Percentiles rank a stretch among this genome's conserved stretches.
These are phyloP conservation scores for Coccomyxa subellipsoidea DNA, from an alignment of 163 green algal species.

Conservation along the genomic window DNA sequence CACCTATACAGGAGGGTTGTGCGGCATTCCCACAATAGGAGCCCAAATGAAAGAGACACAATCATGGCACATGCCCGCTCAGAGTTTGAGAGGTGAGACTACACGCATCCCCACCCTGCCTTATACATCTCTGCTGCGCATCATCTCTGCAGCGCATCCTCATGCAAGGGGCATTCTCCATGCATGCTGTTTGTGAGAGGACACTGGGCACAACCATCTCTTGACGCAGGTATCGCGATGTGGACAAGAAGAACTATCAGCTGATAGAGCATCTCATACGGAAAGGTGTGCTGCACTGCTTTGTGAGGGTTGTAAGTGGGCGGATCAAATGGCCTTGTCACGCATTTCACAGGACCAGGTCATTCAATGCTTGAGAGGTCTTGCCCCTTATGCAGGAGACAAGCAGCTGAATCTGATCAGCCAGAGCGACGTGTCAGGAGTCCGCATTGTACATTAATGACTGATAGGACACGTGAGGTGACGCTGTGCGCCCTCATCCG, in stretches of 20 bases:
- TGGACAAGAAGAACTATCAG: conserved; percentile 48
- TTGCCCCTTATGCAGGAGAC: neutral
- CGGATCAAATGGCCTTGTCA: neutral
- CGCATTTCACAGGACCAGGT: too few relatives aligned
- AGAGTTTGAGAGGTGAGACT: conserved; percentile 40
- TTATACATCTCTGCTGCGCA: too few relatives aligned
- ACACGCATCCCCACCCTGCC: too few relatives aligned
- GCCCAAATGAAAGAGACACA: neutral
- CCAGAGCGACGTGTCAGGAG: conserved; percentile 18
- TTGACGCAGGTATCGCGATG: conserved; percentile 27
- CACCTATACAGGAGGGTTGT: conserved; percentile 37
- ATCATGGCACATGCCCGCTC: conserved; percentile 18
- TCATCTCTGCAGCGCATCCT: too few relatives aligned
- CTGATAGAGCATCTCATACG: conserved; percentile 56
- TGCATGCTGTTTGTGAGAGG: neutral
- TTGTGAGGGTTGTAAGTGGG: too few relatives aligned
- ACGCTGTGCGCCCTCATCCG: too few relatives aligned
- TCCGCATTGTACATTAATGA: conserved; percentile 10
- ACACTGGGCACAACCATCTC: neutral
- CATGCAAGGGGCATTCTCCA: neutral
- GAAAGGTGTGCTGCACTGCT: conserved; percentile 24
- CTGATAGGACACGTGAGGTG: neutral
- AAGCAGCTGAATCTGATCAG: conserved; percentile 45
- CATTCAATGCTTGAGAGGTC: neutral
- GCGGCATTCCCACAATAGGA: conserved; percentile 9